These are phyloP conservation scores for Hydnum rufescens DNA, from an alignment of 768 basidiomycete species.

Conservation along the genomic window DNA sequence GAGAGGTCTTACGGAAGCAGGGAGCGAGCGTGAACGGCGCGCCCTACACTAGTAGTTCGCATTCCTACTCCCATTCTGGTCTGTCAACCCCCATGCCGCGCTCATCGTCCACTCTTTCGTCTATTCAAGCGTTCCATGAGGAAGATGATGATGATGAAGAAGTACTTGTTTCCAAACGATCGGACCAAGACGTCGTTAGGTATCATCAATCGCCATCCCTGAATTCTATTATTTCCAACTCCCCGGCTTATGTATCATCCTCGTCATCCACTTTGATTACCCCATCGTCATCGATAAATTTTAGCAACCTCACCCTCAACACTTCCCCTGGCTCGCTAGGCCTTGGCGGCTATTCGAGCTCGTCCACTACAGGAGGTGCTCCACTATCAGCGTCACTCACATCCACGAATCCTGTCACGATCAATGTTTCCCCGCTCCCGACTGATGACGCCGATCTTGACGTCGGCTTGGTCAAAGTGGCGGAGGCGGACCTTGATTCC, in stretches of 20 bases:
- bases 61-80: not conserved
- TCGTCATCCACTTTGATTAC: not conserved
- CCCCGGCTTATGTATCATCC: not conserved
- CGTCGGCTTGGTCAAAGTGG: constrained; percentile 61
- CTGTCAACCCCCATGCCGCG: not conserved
- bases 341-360: too few relatives aligned
- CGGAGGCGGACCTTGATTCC: constrained; percentile 66
- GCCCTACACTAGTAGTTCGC: not conserved
- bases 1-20: constrained; percentile 39
- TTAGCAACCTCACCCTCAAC: not conserved
- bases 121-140: too few relatives aligned
- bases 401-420: constrained; percentile 41
- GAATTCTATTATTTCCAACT: not conserved
- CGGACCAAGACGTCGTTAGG: too few relatives aligned
- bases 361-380: too few relatives aligned
- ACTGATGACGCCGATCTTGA: constrained; percentile 56
- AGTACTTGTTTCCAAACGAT: too few relatives aligned
- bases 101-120: not conserved
- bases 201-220: too few relatives aligned
- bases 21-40: not conserved
- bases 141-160: too few relatives aligned
- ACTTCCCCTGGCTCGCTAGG: not conserved
- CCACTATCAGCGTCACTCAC: constrained; percentile 26
- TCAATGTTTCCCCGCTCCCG: constrained; percentile 42
- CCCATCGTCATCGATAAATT: not conserved